These are phyloP conservation scores for Gyromitra esculenta DNA, from an alignment of 2,329 filamentous ascomycete genomes.

Conservation along the genomic window DNA sequence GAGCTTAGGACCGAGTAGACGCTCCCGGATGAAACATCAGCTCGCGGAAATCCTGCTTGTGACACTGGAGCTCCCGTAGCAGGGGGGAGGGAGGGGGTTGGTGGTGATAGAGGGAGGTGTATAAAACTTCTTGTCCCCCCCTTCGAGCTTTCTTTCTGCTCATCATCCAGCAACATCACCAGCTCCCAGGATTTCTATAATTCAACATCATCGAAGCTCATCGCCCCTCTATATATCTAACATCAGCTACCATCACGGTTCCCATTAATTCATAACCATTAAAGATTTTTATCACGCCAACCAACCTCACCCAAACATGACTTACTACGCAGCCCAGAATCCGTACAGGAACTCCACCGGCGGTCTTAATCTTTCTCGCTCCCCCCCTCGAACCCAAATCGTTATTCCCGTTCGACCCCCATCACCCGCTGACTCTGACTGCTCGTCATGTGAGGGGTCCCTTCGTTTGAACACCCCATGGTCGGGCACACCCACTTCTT, in stretches of 20 bases:
- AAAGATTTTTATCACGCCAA: slow-evolving; percentile 26
- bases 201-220: not conserved
- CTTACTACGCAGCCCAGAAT: slow-evolving; percentile 42
- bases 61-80: slow-evolving; percentile 24
- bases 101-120: slow-evolving; percentile 8
- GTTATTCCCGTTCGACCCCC: slow-evolving; percentile 41
- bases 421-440: slow-evolving; percentile 48
- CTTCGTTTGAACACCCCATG: slow-evolving; percentile 54
- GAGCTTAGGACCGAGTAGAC: slow-evolving; percentile 23
- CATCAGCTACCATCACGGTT: not conserved
- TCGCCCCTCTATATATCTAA: not conserved
- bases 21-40: slow-evolving; percentile 20
- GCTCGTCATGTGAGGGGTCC: slow-evolving; percentile 50
- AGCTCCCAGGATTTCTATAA: not conserved
- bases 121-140: slow-evolving; percentile 43
- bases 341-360: slow-evolving; percentile 52
- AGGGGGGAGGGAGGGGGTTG: not conserved
- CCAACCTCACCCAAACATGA: slow-evolving; percentile 35
- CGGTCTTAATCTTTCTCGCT: slow-evolving; percentile 35
- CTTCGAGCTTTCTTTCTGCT: slow-evolving; percentile 32
- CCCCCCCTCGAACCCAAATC: slow-evolving; percentile 35
- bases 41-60: slow-evolving; percentile 39
- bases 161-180: slow-evolving; percentile 37
- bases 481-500: slow-evolving; percentile 42
- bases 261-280: slow-evolving; percentile 12